phyloP scores from a whole-genome alignment of 208 protist species.

The Polymyxa betae region DNA sequence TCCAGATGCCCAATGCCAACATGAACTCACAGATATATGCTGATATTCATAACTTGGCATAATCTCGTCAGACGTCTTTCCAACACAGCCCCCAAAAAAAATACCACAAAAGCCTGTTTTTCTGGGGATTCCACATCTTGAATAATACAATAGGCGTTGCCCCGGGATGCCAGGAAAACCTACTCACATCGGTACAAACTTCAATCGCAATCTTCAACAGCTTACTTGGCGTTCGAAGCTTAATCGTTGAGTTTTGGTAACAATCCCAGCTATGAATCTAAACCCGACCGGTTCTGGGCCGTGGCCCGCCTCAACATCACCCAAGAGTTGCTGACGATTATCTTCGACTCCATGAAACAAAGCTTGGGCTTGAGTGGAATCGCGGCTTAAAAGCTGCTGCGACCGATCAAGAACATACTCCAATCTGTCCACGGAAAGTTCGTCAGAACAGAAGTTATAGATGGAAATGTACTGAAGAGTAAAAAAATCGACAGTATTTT shows the following conservation, averaged over 20 bases:
- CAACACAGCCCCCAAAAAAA: constrained; percentile 14
- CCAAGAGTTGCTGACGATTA: not conserved
- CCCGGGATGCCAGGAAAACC: constrained; percentile 21
- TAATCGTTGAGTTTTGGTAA: constrained; percentile 4
- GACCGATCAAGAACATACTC: constrained; percentile 9
- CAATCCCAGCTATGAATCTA: not conserved
- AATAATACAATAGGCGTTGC: constrained; percentile 11
- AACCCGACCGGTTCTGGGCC: not conserved
- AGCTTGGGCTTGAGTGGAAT: not conserved
- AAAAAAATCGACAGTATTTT: not conserved
- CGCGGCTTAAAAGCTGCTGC: not conserved
- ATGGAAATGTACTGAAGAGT: not conserved
- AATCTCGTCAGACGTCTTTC: constrained; percentile 31
- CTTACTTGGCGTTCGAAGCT: constrained; percentile 8
- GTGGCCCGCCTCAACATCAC: constrained; percentile 10
- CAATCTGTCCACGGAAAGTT: not conserved
- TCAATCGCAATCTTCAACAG: not conserved
- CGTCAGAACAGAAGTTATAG: not conserved
- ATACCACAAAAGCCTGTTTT: constrained; percentile 30
- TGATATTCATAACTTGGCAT: constrained; percentile 30
- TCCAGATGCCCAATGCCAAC: not conserved
- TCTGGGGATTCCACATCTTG: not conserved
- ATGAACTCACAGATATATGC: constrained; percentile 13
- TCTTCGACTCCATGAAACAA: not conserved
- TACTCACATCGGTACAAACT: not conserved